A percentile compares a stretch with the other conserved stretches of the same genome.
phyloP scores from a whole-genome alignment of 2,329 filamentous ascomycete genomes.

The Hyphodiscus sp. region DNA sequence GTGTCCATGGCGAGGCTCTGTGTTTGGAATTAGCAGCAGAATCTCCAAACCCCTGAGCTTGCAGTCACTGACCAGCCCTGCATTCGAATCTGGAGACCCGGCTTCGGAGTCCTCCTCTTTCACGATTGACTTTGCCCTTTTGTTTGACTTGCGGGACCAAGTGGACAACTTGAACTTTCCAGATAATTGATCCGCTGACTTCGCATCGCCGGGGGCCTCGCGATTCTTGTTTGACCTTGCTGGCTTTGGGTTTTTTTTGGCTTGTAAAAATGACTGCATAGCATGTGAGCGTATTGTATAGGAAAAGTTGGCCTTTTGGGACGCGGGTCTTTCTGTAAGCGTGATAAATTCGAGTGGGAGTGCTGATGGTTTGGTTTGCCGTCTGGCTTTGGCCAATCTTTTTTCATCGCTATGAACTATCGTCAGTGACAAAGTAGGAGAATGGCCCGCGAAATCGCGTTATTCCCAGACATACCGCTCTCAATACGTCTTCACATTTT shows the following conservation, averaged over 20 bases:
- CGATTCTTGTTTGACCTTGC: not conserved
- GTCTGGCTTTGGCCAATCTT: not conserved
- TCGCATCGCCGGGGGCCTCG: not conserved
- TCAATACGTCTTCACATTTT: no score
- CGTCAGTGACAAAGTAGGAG: not conserved
- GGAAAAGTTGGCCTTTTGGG: constrained; percentile 5
- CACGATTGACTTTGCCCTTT: not conserved
- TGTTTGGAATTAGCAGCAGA: not conserved
- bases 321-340: constrained; percentile 2
- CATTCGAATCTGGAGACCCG: not conserved
- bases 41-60: not conserved
- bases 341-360: constrained; percentile 5
- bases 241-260: constrained; percentile 1
- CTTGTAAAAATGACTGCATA: constrained; percentile 6
- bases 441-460: not conserved
- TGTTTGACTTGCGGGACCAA: constrained; percentile 1
- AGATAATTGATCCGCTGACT: constrained; percentile 3
- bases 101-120: not conserved
- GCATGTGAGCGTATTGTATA: constrained; percentile 7
- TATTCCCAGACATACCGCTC: not conserved
- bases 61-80: not conserved
- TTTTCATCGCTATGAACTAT: not conserved
- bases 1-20: not conserved
- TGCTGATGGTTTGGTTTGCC: not conserved
- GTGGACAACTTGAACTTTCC: constrained; percentile 6